These are phyloP conservation scores for Euphorbia corollata DNA, from an alignment of 441 rosid species.

Conservation along the genomic window DNA sequence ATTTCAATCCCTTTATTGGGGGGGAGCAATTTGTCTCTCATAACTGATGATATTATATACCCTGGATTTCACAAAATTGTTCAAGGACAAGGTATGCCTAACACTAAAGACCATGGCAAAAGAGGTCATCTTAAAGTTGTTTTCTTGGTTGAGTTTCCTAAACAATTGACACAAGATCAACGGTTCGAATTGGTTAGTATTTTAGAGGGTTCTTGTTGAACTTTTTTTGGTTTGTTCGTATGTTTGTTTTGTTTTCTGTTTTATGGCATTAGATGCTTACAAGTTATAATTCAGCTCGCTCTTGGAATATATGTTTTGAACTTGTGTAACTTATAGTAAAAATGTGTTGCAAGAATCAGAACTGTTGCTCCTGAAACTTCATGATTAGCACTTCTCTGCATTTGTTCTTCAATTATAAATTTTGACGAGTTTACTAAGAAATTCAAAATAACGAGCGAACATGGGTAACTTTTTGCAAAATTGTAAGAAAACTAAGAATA, in stretches of 20 bases:
- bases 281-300: not conserved
- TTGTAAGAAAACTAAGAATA: too few relatives aligned
- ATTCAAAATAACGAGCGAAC: too few relatives aligned
- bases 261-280: conserved; percentile 2
- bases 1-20: conserved; percentile 55
- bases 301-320: conserved; percentile 7
- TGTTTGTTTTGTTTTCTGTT: not conserved
- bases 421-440: too few relatives aligned
- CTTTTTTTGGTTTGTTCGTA: conserved; percentile 20
- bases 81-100: conserved; percentile 65
- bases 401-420: too few relatives aligned
- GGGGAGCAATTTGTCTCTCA: conserved; percentile 33
- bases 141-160: conserved; percentile 56
- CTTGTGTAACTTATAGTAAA: not conserved
- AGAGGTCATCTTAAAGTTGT: conserved; percentile 56
- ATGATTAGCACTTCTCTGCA: not conserved
- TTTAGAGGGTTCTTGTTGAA: conserved; percentile 47
- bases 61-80: conserved; percentile 48
- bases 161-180: conserved; percentile 41
- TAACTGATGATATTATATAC: conserved; percentile 39
- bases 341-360: not conserved
- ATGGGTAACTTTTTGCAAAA: too few relatives aligned
- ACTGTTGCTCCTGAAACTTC: not conserved
- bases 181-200: conserved; percentile 33
- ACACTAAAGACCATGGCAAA: conserved; percentile 35